Evolutionary conservation across 2,329 filamentous ascomycete species (phyloP), one percentile per base, ranked within the genome.

Genomic region (Cytospora piceae): DNA sequence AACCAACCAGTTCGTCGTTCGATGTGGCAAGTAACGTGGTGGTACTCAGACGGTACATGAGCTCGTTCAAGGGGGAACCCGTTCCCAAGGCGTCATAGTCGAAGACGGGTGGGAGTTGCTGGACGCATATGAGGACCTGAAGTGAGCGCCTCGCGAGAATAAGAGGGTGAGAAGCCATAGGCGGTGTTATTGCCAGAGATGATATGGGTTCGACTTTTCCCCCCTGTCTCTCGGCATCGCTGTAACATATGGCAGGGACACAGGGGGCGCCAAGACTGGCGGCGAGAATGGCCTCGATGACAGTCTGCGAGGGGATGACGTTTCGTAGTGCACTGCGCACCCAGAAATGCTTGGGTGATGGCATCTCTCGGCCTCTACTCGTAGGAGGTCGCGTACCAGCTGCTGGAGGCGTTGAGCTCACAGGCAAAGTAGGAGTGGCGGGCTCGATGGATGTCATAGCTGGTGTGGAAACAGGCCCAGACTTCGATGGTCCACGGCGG

Each of bases 1-100:
- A 82, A 27, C 80, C 80, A 0, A 83, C 73, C 4, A 87, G 73
- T 49, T 84, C 81, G 54, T 87, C 82, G 46, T 85, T 81, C 4
- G 78, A 78, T 0, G 81, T 81, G 4, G 87, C 80, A 6, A 80
- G 72, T 3, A 72, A 70, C 1, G 79, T 72, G 0, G 74, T 69
- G 9, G 72, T 71, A 2, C 78, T 70, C 64, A 78, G 77, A 61
- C 72, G 74, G 32, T 22, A 67, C 68, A 78, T 77, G n/a, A 72
- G 51, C 1, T 72, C 69, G 1, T 70, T 65, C 14, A 75, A 34
- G 15, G 73, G 60, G 12, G 70, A 66, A 20, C 68, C 70, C 3
- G 71, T 61, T 15, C 71, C 68, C n/a, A 81, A 73, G 8, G 69
- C 58, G 24, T 70, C 70, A 1, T 71, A 68, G 32, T 76, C 68